These are phyloP conservation scores for Daldinia vernicosa DNA, from an alignment of 495 filamentous ascomycete species.

Conservation along the genomic window DNA sequence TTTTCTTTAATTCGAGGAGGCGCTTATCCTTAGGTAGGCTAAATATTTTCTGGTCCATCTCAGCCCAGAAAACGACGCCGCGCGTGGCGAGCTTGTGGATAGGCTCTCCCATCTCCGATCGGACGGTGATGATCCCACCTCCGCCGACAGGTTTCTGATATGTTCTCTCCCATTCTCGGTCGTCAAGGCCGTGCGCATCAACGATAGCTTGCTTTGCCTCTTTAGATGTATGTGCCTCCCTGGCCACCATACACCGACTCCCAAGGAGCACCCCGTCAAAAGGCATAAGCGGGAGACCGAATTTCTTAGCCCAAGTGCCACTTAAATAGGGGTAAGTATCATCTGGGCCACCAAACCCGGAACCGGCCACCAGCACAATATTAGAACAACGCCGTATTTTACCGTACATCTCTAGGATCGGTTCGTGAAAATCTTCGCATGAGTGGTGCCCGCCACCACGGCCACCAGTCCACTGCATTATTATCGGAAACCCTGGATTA, in stretches of 20 bases:
- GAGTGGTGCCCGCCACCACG: conserved; percentile 85
- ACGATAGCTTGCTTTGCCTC: conserved; percentile 86
- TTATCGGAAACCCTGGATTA: conserved; percentile 77
- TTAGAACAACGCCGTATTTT: conserved; percentile 74
- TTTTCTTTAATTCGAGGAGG: conserved; percentile 78
- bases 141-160: conserved; percentile 77
- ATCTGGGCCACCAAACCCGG: conserved; percentile 79
- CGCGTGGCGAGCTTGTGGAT: conserved; percentile 90
- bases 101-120: conserved; percentile 90
- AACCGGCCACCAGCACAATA: conserved; percentile 78
- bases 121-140: conserved; percentile 78
- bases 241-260: conserved; percentile 81
- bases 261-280: conserved; percentile 82
- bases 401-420: conserved; percentile 79
- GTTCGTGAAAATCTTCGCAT: conserved; percentile 85
- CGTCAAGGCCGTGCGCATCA: conserved; percentile 79
- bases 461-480: conserved; percentile 85
- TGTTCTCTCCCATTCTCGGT: conserved; percentile 85
- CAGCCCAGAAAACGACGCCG: conserved; percentile 85
- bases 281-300: conserved; percentile 80
- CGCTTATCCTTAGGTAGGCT: conserved; percentile 84
- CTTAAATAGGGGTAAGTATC: conserved; percentile 85
- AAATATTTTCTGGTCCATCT: conserved; percentile 92
- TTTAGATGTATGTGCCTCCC: conserved; percentile 82
- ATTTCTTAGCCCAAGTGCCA: conserved; percentile 73